Percentiles rank a stretch among this genome's conserved stretches.
Evolutionary conservation across 768 basidiomycete species (phyloP).

Genomic region (Pluteus cervinus): DNA sequence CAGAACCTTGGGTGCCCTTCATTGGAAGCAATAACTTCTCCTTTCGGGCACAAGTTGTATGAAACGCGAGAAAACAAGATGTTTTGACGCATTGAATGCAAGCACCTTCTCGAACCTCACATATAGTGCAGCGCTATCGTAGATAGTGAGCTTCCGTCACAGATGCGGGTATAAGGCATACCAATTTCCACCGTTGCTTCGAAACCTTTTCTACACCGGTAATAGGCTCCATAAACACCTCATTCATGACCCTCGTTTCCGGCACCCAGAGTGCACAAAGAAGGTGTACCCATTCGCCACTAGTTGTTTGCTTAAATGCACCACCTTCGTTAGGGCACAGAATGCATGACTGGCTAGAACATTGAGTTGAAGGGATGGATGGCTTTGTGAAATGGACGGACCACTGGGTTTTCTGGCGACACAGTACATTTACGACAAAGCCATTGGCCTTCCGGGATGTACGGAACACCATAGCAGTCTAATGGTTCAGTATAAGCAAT

Average conservation of each 20-base stretch:
- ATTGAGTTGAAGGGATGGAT: neutral
- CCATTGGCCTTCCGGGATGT: slow-evolving; percentile 99
- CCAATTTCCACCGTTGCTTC: slow-evolving; percentile 92
- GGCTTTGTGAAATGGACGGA: slow-evolving; percentile 29
- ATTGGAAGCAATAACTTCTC: slow-evolving; percentile 81
- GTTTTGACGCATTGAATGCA: slow-evolving; percentile 95
- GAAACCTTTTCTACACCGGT: slow-evolving; percentile 83
- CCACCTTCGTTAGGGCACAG: slow-evolving; percentile 96
- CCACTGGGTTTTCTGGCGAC: slow-evolving; percentile 93
- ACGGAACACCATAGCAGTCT: slow-evolving; percentile 99
- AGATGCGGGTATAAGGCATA: slow-evolving; percentile 30
- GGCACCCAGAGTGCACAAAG: slow-evolving; percentile 98
- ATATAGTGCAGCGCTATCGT: slow-evolving; percentile 42
- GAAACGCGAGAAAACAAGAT: slow-evolving; percentile 90
- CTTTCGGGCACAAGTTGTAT: slow-evolving; percentile 88
- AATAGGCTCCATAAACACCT: slow-evolving; percentile 98
- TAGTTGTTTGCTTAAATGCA: slow-evolving; percentile 94
- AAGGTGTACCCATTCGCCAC: slow-evolving; percentile 93
- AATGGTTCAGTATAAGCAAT: neutral
- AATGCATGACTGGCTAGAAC: slow-evolving; percentile 68
- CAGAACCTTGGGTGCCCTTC: slow-evolving; percentile 75
- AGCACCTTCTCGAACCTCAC: slow-evolving; percentile 56
- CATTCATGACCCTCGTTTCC: slow-evolving; percentile 87
- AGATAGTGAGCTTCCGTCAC: neutral
- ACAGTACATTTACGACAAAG: slow-evolving; percentile 98